A percentile compares a stretch with the other conserved stretches of the same genome.
These are phyloP conservation scores for Pestalotiopsis fici DNA, from an alignment of 2,329 filamentous ascomycete species.

Conservation along the genomic window DNA sequence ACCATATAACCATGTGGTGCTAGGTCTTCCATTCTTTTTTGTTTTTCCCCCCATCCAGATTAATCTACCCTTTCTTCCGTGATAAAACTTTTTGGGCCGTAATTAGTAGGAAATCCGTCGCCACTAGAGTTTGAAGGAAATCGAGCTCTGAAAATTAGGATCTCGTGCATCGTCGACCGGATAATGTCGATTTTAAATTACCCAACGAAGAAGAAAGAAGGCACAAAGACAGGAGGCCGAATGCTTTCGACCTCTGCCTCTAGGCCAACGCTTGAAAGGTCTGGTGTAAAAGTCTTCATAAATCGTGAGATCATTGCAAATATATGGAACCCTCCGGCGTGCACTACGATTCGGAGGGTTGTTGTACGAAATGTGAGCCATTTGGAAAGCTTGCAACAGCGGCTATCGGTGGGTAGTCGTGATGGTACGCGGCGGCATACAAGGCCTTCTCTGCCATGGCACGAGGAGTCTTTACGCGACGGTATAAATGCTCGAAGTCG, in stretches of 20 bases:
- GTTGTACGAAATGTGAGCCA: neutral
- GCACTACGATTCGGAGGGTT: neutral
- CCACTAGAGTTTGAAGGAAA: neutral
- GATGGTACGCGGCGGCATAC: conserved; percentile 17
- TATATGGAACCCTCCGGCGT: neutral
- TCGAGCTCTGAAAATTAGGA: neutral
- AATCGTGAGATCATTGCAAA: conserved; percentile 1
- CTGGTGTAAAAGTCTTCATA: neutral
- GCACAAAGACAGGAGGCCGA: neutral
- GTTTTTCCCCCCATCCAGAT: neutral
- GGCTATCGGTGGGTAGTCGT: conserved; percentile 19
- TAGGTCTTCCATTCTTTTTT: neutral
- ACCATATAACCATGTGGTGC: conserved; percentile 2
- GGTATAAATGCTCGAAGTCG: conserved; percentile 21
- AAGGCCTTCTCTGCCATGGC: conserved; percentile 23
- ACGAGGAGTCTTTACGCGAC: neutral
- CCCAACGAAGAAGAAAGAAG: neutral
- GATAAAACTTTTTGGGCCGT: conserved; percentile 3
- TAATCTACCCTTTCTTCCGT: neutral
- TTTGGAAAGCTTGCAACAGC: conserved; percentile 17
- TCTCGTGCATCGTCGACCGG: neutral
- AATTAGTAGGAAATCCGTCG: neutral
- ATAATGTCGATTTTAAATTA: neutral
- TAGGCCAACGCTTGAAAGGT: neutral
- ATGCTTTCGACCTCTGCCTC: neutral